Evolutionary conservation across 1,139 yeast genomes (phyloP), one percentile per base, ranked within the genome.

Genomic region (Meyerozyma guilliermondii): DNA sequence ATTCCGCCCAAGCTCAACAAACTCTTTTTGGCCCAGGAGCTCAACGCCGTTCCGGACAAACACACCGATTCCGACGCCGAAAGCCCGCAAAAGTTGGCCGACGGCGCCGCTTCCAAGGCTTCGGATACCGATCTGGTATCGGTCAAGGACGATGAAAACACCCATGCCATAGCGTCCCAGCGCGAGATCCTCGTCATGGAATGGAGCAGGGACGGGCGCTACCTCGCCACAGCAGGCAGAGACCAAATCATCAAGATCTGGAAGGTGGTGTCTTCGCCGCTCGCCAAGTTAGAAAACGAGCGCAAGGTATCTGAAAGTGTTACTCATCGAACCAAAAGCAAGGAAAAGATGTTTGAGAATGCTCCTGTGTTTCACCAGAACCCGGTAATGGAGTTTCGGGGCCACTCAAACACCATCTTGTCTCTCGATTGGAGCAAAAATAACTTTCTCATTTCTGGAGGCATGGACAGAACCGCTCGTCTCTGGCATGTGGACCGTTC

Each of bases 391-490:
- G 74, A 75, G 16, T 84, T 80, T 48, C 63, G 59, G 39, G 95
- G 88, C 22, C 98, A 91, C 60, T 63, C 76, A 0, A 77, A 78
- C 39, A 85, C 87, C 47, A 74, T 91, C 22, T 63, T 88, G 29
- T 80, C 87, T 9, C 58, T 91, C 35, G 87, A 87, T 53, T 91
- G 98, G 98, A 84, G 95, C 44, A 85, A 84, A 51, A 89, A 89
- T 62, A 84, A 83, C 55, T 91, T 91, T 50, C 60, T 91, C 27
- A 59, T 89, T 1, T 75, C 95, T 0, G 84, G 95, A 3, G 84
- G 95, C 7, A 87, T 87, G 86, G 98, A 91, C 62, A 78, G 80
- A 50, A 83, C 95, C 0, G 95, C 82, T 1, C 76, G 79, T 47
- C 65, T 91, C 39, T 91, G 97, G 97, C 95, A 91, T 59, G 76